Conservation (phyloP, 1,139 yeast species). For the Spathaspora sp. region DNA sequence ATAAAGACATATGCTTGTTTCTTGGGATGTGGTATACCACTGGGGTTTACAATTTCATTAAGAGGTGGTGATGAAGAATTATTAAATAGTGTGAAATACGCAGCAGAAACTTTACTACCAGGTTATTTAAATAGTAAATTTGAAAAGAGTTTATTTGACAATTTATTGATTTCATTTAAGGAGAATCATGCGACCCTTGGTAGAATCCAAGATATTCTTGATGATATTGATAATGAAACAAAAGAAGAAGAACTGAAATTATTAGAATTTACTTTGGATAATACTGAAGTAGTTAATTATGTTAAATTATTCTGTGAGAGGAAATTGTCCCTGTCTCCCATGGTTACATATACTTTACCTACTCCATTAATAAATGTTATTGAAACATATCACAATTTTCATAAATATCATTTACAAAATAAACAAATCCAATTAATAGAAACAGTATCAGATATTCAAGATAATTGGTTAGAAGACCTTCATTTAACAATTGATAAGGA, state of each 20-base stretch:
- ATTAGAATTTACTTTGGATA: constrained; percentile 24
- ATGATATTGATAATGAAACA: constrained; percentile 10
- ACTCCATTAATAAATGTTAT: constrained; percentile 56
- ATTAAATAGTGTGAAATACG: constrained; percentile 68
- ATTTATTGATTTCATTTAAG: constrained; percentile 15
- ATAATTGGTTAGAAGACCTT: constrained; percentile 26
- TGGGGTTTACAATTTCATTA: constrained; percentile 80
- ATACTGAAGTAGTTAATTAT: constrained; percentile 43
- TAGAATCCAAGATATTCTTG: constrained; percentile 3
- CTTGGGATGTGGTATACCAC: constrained; percentile 69
- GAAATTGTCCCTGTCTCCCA: constrained; percentile 71
- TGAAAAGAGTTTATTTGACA: constrained; percentile 74
- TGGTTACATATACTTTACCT: constrained; percentile 69
- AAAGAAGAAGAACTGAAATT: constrained; percentile 10
- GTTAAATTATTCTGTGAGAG: constrained; percentile 50
- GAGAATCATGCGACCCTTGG: constrained; percentile 7
- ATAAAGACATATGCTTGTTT: constrained; percentile 76
- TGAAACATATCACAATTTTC: constrained; percentile 48
- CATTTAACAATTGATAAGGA: constrained; percentile 26
- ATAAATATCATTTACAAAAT: constrained; percentile 28
- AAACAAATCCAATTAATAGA: constrained; percentile 23
- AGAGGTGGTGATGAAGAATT: constrained; percentile 70
- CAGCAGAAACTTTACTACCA: constrained; percentile 77
- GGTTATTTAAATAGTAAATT: constrained; percentile 74
- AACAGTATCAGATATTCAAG: constrained; percentile 21